Percentiles rank a stretch among this genome's conserved stretches.
phyloP scores from a whole-genome alignment of 257 asterid species.

The Solanum pimpinellifolium region DNA sequence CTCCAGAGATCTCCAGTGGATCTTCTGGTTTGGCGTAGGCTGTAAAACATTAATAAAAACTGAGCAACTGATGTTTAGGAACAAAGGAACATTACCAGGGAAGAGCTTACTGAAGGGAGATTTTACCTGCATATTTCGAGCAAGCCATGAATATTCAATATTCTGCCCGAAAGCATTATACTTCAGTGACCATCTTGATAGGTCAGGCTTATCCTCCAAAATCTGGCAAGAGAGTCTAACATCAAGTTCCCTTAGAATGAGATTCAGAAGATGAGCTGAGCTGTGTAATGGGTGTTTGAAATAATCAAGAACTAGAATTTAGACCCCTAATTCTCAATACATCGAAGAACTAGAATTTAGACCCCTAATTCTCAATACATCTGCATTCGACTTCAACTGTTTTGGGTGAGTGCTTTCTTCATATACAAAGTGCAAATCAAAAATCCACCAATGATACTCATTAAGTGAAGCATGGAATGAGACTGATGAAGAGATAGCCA shows the following conservation, averaged over 20 bases:
- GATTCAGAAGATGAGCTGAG: not conserved
- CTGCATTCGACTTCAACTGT: not conserved
- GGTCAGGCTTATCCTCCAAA: constrained; percentile 83
- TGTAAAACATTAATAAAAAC: constrained; percentile 15
- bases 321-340: not conserved
- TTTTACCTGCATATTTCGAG: constrained; percentile 86
- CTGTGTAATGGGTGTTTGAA: not conserved
- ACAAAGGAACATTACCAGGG: not conserved
- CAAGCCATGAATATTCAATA: constrained; percentile 87
- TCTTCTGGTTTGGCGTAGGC: constrained; percentile 89
- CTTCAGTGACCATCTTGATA: constrained; percentile 83
- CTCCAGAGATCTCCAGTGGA: constrained; percentile 91
- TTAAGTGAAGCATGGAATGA: not conserved
- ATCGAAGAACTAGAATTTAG: not conserved
- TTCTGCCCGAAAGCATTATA: constrained; percentile 84
- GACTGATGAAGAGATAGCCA: not conserved
- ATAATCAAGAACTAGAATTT: not conserved
- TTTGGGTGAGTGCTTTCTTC: not conserved
- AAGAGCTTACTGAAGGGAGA: not conserved
- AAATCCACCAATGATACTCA: not conserved
- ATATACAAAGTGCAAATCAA: not conserved
- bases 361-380: not conserved
- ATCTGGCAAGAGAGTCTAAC: constrained; percentile 30
- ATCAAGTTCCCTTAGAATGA: constrained; percentile 2
- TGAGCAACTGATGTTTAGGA: not conserved